Percentiles rank a stretch among this genome's conserved stretches.
These are phyloP conservation scores for Rehmannia glutinosa DNA, from an alignment of 257 asterid genomes.

Conservation along the genomic window DNA sequence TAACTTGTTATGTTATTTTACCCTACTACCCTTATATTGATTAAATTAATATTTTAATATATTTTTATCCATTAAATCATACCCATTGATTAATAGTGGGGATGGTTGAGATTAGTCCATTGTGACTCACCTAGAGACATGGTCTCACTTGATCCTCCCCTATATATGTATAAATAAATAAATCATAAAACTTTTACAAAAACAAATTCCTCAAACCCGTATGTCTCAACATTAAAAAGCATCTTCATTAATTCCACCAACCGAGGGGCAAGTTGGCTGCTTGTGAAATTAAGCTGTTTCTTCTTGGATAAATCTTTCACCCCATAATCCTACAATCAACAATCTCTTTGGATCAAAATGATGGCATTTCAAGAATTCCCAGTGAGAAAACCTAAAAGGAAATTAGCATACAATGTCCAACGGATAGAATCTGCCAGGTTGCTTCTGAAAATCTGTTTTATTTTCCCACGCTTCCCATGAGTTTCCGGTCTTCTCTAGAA, in stretches of 20 bases:
- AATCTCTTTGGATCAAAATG: constrained; percentile 11
- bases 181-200: background rate
- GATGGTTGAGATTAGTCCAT: too few species aligned
- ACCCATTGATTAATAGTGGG: too few species aligned
- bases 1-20: too few species aligned
- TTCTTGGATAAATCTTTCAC: constrained; percentile 55
- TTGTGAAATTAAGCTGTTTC: constrained; percentile 49
- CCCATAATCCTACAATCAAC: constrained; percentile 80
- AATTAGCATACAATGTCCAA: constrained; percentile 68
- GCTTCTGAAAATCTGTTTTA: constrained; percentile 63
- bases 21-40: too few species aligned
- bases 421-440: constrained; percentile 88
- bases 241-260: constrained; percentile 80
- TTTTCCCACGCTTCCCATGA: constrained; percentile 86
- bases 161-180: too few species aligned
- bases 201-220: constrained; percentile 50
- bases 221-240: constrained; percentile 92
- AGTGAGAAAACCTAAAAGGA: constrained; percentile 4
- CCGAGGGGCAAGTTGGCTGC: constrained; percentile 70
- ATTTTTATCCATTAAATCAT: too few species aligned
- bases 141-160: too few species aligned
- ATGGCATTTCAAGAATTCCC: constrained; percentile 10
- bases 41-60: too few species aligned
- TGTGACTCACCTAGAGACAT: too few species aligned
- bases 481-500: constrained; percentile 91